These are phyloP conservation scores for Leccinum insolens DNA, from an alignment of 1,284 basidiomycete genomes.

Conservation along the genomic window DNA sequence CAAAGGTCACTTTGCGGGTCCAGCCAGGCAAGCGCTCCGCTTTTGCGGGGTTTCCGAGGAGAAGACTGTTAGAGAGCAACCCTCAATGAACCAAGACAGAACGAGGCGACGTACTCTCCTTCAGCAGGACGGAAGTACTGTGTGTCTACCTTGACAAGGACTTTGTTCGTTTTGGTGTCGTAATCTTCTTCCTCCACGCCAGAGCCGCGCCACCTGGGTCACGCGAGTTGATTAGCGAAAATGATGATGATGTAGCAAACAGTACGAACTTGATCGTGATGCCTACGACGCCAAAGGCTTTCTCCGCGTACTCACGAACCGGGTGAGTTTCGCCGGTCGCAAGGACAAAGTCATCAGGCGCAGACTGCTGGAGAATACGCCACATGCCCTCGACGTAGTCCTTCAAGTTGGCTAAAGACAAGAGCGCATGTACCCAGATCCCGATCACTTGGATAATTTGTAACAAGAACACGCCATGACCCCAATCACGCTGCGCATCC, in stretches of 20 bases:
- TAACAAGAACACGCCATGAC: conserved; percentile 66
- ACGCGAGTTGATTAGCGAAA: background rate
- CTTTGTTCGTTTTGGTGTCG: conserved; percentile 65
- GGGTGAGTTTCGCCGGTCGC: conserved; percentile 92
- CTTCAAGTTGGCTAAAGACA: conserved; percentile 51
- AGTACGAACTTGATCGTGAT: conserved; percentile 61
- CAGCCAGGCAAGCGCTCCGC: conserved; percentile 84
- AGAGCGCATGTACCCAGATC: conserved; percentile 13
- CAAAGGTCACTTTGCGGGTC: conserved; percentile 82
- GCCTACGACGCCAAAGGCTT: conserved; percentile 72
- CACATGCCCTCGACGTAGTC: conserved; percentile 96
- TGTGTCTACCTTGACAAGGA: conserved; percentile 80
- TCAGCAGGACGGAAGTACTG: conserved; percentile 89
- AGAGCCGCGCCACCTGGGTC: conserved; percentile 69
- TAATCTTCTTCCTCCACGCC: conserved; percentile 78
- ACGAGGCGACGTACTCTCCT: conserved; percentile 72
- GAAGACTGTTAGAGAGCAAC: conserved; percentile 50
- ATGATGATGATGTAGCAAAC: background rate
- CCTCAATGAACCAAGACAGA: conserved; percentile 14
- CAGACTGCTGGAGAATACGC: conserved; percentile 87
- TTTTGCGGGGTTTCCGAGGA: conserved; percentile 83
- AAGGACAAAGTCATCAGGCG: conserved; percentile 85
- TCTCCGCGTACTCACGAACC: conserved; percentile 88
- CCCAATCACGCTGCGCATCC: conserved; percentile 92
- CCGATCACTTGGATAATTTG: background rate